A percentile compares a stretch with the other conserved stretches of the same genome.
These are phyloP conservation scores for Coniella vitis DNA, from an alignment of 2,329 filamentous ascomycete genomes.

Conservation along the genomic window DNA sequence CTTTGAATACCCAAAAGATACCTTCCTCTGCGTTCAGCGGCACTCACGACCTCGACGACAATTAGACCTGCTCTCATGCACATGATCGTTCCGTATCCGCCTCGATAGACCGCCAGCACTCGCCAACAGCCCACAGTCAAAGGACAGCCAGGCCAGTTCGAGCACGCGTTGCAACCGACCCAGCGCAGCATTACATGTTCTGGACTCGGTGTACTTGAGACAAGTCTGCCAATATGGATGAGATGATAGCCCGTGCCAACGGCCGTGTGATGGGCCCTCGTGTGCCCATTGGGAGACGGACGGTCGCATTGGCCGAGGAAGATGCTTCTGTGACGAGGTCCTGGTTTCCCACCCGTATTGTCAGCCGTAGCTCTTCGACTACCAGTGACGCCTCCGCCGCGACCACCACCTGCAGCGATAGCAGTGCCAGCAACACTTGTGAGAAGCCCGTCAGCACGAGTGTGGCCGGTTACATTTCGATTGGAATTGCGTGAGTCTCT, in stretches of 20 bases:
- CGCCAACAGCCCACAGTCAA: not conserved
- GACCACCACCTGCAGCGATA: conserved; percentile 7
- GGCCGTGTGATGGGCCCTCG: conserved; percentile 23
- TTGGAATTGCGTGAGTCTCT: conserved; percentile 13
- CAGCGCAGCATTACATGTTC: not conserved
- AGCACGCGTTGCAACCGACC: not conserved
- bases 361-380: conserved; percentile 18
- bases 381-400: conserved; percentile 10
- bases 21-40: not conserved
- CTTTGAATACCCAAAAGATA: not conserved
- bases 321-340: conserved; percentile 1
- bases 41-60: conserved; percentile 13
- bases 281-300: conserved; percentile 20
- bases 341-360: conserved; percentile 17
- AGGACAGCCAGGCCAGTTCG: not conserved
- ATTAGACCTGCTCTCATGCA: conserved; percentile 2
- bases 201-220: not conserved
- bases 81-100: conserved; percentile 7
- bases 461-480: conserved; percentile 8
- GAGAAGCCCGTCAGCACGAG: conserved; percentile 12
- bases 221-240: conserved; percentile 16
- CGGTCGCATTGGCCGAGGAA: conserved; percentile 8
- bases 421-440: conserved; percentile 11
- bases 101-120: not conserved
- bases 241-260: conserved; percentile 12